Evolutionary conservation across 257 asterid species (phyloP), one percentile per base, ranked within the genome.

Genomic region (Solanum virginianum): DNA sequence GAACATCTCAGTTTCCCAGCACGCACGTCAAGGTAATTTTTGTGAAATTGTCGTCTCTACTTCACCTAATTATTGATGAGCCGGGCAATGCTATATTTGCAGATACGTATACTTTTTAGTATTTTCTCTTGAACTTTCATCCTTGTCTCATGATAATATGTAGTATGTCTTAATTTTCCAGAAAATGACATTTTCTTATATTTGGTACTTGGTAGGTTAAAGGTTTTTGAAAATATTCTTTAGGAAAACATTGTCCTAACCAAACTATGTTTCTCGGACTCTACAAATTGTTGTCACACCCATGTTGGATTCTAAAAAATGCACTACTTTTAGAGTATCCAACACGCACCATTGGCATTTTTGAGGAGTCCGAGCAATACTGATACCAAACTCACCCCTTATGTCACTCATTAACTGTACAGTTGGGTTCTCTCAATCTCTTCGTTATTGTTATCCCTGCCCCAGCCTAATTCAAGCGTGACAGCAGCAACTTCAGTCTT

Each of bases 1-100:
- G 92, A 3, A 90, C 92, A 59, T 86, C 91, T 80, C 90, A 86
- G 89, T 90, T 90, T 83, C 91, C 91, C 29, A 82, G 90, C 75
- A 83, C 87, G 14, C 90, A 90, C 55, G 89, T 89, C 22, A 90
- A 90, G 90, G 92, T 88, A 45, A 53, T 82, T 32, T 53, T 53
- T 79, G 10, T 26, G 65, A 16, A 26, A 51, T 29, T 79, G 65
- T 53, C 9, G 8, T 53, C 62, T 16, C 29, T 53, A 17, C 29
- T 79, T 53, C 11, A 4, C 17, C 82, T 51, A 77, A 53, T 51
- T 49, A 16, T 77, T 26, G 47, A 22, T 49, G 45, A 49, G 59
- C 59, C 15, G n/a, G 43, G 60, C 13, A 22, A 75, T 13, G 14
- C 22, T 49, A 47, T 75, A 29, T 75, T 49, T 47, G 60, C 15